phyloP scores from a whole-genome alignment of 257 asterid genomes.

The Primulina tabacum region DNA sequence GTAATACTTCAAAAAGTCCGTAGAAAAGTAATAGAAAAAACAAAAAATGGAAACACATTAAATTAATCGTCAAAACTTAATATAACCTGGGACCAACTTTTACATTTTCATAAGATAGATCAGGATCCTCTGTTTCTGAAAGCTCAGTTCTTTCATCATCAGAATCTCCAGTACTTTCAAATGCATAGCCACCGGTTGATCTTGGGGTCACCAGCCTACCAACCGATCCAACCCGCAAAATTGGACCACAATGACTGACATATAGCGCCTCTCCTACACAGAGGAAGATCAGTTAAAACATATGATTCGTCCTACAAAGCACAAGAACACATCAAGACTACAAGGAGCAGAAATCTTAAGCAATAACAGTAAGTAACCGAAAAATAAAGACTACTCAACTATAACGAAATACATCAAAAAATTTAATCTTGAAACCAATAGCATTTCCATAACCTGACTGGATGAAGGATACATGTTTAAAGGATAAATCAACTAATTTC shows the following conservation, averaged over 20 bases:
- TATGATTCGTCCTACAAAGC: not conserved
- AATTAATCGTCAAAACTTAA: constrained; percentile 2
- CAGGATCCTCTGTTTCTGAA: constrained; percentile 38
- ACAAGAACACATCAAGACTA: constrained; percentile 11
- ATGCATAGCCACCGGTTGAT: constrained; percentile 50
- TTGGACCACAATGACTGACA: constrained; percentile 38
- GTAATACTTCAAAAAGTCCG: constrained; percentile 11
- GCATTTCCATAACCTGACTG: not conserved
- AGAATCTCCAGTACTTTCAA: constrained; percentile 64
- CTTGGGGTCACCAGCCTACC: constrained; percentile 67
- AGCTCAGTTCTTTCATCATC: constrained; percentile 61
- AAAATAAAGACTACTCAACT: not conserved
- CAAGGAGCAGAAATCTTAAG: constrained; percentile 7
- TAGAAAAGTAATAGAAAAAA: constrained; percentile 1
- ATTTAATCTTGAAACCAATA: not conserved
- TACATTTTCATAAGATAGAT: constrained; percentile 49
- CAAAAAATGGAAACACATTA: not conserved
- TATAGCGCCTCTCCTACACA: constrained; percentile 44
- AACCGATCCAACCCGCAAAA: constrained; percentile 52
- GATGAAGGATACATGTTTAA: no score
- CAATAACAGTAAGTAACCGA: not conserved
- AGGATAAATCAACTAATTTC: not conserved
- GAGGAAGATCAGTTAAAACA: constrained; percentile 21
- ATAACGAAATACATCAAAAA: not conserved
- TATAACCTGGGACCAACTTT: constrained; percentile 22